Conservation (phyloP, 768 basidiomycete species). For the Trametopsis cervina region DNA sequence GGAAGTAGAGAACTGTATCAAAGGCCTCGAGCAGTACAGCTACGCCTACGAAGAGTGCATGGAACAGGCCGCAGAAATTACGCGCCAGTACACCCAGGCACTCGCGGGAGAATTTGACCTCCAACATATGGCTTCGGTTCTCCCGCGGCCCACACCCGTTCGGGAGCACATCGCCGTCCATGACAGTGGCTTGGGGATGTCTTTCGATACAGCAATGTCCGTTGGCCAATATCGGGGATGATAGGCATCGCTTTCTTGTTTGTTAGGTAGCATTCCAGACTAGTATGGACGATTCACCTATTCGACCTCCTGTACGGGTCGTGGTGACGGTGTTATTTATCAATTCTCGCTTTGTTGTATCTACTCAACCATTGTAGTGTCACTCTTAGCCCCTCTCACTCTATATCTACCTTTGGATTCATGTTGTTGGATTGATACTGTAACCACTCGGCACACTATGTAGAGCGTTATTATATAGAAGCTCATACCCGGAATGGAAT, state of each 20-base stretch:
- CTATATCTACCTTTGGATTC: not conserved
- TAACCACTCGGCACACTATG: not conserved
- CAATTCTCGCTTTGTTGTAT: not conserved
- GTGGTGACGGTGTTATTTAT: too few relatives aligned
- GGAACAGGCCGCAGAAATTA: slow-evolving; percentile 66
- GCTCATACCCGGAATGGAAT: too few relatives aligned
- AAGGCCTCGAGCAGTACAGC: slow-evolving; percentile 83
- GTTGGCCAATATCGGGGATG: slow-evolving; percentile 6
- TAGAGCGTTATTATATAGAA: too few relatives aligned
- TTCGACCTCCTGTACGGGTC: too few relatives aligned
- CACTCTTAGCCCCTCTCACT: not conserved
- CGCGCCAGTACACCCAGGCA: slow-evolving; percentile 39
- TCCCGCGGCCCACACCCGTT: not conserved
- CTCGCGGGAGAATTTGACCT: slow-evolving; percentile 10
- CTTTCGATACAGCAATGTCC: slow-evolving; percentile 6
- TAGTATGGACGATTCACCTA: too few relatives aligned
- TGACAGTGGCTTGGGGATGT: slow-evolving; percentile 3
- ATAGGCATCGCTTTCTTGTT: not conserved
- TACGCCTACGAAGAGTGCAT: slow-evolving; percentile 82
- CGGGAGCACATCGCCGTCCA: slow-evolving; percentile 1
- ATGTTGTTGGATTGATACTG: not conserved
- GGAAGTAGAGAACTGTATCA: slow-evolving; percentile 79
- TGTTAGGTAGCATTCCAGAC: not conserved
- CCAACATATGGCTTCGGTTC: slow-evolving; percentile 10
- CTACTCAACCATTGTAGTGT: not conserved